Evolutionary conservation across 2,329 filamentous ascomycete genomes (phyloP), one percentile per base, ranked within the genome.

Genomic region (Lachnellula hyalina): DNA sequence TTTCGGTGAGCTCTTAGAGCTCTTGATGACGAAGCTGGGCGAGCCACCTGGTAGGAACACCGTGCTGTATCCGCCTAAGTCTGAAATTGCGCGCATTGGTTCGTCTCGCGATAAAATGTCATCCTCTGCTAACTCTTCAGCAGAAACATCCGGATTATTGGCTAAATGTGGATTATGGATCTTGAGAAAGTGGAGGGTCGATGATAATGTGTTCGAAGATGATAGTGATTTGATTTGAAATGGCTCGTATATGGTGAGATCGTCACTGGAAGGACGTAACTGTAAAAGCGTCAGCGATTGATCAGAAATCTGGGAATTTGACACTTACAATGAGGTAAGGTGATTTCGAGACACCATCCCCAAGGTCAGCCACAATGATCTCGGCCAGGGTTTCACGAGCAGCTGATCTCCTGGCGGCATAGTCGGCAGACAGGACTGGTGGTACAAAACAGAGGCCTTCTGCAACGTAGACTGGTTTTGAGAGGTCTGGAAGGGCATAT

Each of bases 231-330:
- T 72, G 57, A 74, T 74, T 42, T 82, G 78, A 63, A 90, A 87
- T 1, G 93, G 91, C 68, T 94, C 85, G 68, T 97, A 99, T 46
- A 97, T 80, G 11, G 87, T 87, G 35, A 97, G 74, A 67, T 97
- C 92, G 60, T 96, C 87, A 56, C 83, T 86, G 9, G 82, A 79
- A 48, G 90, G 90, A 49, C 93, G 88, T 28, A 92, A 75, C 87
- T 91, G 52, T 14, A 23, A 55, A 5, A 47, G 6, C 36, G 49
- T 63, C 50, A 64, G 60, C 23, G 28, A 25, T 35, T 7, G 12
- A n/a, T 23, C 25, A 23, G 3, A 28, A 14, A 21, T 41, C 34
- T 14, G 5, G 32, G 8, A 28, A 11, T 21, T 11, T 23, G 19
- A 4, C 19, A 71, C 86, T 73, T 75, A 93, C 89, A 63, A 97